Conservation (phyloP, 306 rosid genomes). For the Biancaea sappan region DNA sequence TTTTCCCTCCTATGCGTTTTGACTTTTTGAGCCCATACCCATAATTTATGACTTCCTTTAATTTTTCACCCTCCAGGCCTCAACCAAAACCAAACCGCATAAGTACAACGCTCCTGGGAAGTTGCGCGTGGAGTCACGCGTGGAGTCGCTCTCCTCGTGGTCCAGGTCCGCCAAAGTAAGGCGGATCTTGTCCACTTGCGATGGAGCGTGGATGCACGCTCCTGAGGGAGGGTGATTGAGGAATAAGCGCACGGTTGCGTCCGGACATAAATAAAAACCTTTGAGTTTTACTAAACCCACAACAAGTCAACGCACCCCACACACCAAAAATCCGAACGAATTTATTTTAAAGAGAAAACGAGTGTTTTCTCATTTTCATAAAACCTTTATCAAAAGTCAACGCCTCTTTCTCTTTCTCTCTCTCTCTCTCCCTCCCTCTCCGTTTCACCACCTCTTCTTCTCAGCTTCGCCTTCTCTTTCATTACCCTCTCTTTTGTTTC, state of each 20-base stretch:
- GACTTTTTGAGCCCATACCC: constrained; percentile 33
- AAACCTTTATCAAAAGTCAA: constrained; percentile 52
- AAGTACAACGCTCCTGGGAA: background rate
- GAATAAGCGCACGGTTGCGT: background rate
- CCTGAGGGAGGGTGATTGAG: background rate
- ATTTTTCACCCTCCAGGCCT: background rate
- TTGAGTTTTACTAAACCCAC: constrained; percentile 23
- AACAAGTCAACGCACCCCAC: constrained; percentile 53
- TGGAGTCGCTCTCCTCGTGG: background rate
- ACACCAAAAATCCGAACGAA: background rate
- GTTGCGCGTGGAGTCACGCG: background rate
- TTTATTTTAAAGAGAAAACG: background rate
- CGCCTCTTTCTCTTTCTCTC: constrained; percentile 48
- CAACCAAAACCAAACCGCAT: background rate
- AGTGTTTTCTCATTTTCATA: constrained; percentile 41
- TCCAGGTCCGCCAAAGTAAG: background rate
- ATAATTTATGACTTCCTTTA: constrained; percentile 21
- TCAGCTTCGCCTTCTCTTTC: constrained; percentile 44
- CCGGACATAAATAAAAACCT: constrained; percentile 20
- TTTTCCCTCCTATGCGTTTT: constrained; percentile 9
- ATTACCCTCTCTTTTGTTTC: constrained; percentile 7
- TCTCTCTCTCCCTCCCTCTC: constrained; percentile 30
- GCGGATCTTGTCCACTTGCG: background rate
- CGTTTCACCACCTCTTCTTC: constrained; percentile 1
- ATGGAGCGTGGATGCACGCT: constrained; percentile 30